Base-by-base conservation (phyloP, 495 filamentous ascomycete genomes). In the Podospora anserina region DNA sequence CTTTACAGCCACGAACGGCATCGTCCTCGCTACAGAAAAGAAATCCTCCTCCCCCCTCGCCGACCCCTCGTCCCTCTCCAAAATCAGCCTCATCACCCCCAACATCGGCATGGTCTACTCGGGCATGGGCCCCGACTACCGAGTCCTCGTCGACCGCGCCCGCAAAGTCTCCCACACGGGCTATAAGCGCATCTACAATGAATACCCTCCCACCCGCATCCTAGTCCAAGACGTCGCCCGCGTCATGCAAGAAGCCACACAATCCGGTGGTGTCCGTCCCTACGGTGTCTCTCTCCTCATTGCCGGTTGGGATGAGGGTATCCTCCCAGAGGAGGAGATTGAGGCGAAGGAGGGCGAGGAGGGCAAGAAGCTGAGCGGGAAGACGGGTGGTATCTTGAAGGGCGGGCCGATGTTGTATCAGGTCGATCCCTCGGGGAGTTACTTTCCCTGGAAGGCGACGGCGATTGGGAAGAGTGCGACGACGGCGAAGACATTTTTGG, bases 81-180 rank as follows among this genome's bases (percentile, higher is more conserved):
- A 99, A 84, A 92, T 99, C 85, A 95, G 91, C 78, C 87, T 95
- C 74, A 92, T 99, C 83, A 98, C 96, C 56, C 95, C 95, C 69
- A 93, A 99, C 86, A 97, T 98, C 82, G 96, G 96, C 79, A 98
- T 97, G 96, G 96, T 99, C 75, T 99, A 99, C 83, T 91, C 91
- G 26, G 95, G 95, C 78, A 99, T 99, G 95, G 93, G 96, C 19
- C 95, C 95, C 63, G 96, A 99, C 81, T 99, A 98, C 83, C 89
- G 95, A 74, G 92, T 98, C 58, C 88, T 99, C 59, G 96, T 97
- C 68, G 95, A 99, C 84, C 93, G 92, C 78, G 96, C 95, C 69
- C 93, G 95, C 71, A 98, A 97, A 81, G 95, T 97, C 67, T 95
- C 92, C n/a, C 96, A 99, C 83, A 97, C 96, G 60, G 90, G 90